Base-by-base conservation (phyloP, 177 flowering plant genomes). In the Vitis hybrid region DNA sequence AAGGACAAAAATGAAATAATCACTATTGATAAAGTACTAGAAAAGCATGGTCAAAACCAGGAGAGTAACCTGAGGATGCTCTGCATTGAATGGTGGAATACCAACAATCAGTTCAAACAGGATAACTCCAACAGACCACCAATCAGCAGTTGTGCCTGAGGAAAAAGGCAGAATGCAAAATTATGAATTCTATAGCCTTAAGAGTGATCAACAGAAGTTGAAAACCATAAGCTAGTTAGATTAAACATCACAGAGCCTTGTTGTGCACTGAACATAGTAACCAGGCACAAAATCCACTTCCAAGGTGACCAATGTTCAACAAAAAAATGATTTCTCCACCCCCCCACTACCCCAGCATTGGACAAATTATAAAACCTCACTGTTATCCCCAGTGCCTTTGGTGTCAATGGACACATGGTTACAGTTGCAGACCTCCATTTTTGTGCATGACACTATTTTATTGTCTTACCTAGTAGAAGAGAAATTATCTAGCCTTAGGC, bases 81-180 rank as follows among this genome's bases (percentile, higher is more conserved):
- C 98, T 10, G 98, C 98, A 77, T 92, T 92, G 78, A 92, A 92
- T 50, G 97, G 97, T 34, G 97, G 97, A 74, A 92, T 89, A 22
- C 97, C 97, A 64, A 92, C 93, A 75, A 92, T 86, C 70, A 92
- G 64, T 77, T 92, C 97, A 79, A 92, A 92, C 56, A 92, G 81
- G 68, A 92, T 89, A 76, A 92, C 85, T 48, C 97, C 97, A 54
- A 92, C 93, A 75, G 97, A 92, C 97, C 97, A 92, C 97, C 97
- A 92, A 87, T 92, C 97, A 11, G 97, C 97, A 72, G 94, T 84
- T 55, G 90, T 76, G 16, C 88, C 97, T 92, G 85, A 31, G 68
- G 50, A 75, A 54, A 59, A 58, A 1, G 39, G 18, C 19, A 57
- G 0, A 50, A 34, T 11, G 34, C 10, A 34, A 49, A 19, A 66